Conservation (phyloP, 208 protist species). For the Phytomonas serpens region DNA sequence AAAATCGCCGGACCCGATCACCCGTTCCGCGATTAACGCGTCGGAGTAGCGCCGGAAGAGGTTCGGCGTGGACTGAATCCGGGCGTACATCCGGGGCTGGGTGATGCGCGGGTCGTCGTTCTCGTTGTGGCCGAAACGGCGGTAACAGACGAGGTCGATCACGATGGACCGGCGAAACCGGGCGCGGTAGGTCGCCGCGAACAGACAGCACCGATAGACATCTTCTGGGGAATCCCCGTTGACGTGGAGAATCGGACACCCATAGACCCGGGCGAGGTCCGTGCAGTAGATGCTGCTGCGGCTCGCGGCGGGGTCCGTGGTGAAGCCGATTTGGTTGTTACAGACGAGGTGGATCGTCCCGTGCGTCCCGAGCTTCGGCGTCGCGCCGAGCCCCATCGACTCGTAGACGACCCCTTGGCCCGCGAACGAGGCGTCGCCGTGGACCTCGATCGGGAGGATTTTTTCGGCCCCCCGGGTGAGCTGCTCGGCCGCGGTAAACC, state of each 20-base stretch:
- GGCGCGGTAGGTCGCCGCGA: slow-evolving; percentile 91
- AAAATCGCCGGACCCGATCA: slow-evolving; percentile 62
- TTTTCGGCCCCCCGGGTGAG: slow-evolving; percentile 29
- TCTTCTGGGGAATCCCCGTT: slow-evolving; percentile 97
- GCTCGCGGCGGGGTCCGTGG: slow-evolving; percentile 94
- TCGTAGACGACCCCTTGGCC: slow-evolving; percentile 97
- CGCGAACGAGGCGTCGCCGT: slow-evolving; percentile 98
- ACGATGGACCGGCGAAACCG: slow-evolving; percentile 93
- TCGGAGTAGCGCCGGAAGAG: slow-evolving; percentile 82
- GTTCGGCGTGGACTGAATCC: slow-evolving; percentile 78
- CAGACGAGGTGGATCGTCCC: slow-evolving; percentile 98
- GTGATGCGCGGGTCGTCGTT: slow-evolving; percentile 97
- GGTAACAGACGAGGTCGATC: slow-evolving; percentile 97
- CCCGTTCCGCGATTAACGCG: slow-evolving; percentile 63
- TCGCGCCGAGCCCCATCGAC: slow-evolving; percentile 92
- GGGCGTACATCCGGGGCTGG: slow-evolving; percentile 95
- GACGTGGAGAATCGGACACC: slow-evolving; percentile 96
- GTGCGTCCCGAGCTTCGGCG: slow-evolving; percentile 91
- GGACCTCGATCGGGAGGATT: slow-evolving; percentile 91
- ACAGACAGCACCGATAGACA: slow-evolving; percentile 83
- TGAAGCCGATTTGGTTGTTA: slow-evolving; percentile 99
- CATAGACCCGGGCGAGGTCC: slow-evolving; percentile 94
- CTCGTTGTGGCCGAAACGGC: slow-evolving; percentile 96
- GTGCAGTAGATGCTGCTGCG: slow-evolving; percentile 97
- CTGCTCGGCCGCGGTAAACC: slow-evolving; percentile 96